These are phyloP conservation scores for Castanea mollissima DNA, from an alignment of 306 rosid species.

Conservation along the genomic window DNA sequence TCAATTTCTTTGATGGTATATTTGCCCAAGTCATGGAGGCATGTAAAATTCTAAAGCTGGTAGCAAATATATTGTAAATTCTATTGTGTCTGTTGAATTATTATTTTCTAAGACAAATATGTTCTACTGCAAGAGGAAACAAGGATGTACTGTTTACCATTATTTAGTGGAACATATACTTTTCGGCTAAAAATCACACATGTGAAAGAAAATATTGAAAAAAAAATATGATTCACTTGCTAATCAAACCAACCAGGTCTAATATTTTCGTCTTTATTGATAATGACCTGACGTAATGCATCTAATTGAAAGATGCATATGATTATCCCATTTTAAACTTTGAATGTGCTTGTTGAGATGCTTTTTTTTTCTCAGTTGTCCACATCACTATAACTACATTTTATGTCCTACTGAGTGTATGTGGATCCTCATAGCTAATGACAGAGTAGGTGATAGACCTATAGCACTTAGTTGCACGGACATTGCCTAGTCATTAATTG, in stretches of 20 bases:
- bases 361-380: not conserved
- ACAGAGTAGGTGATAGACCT: not conserved
- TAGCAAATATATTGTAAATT: not conserved
- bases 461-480: not conserved
- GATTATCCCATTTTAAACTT: not conserved
- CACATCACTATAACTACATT: not conserved
- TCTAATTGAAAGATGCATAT: too few relatives aligned
- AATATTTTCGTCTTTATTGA: too few relatives aligned
- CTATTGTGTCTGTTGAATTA: too few relatives aligned
- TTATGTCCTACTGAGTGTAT: not conserved
- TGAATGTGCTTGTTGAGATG: not conserved
- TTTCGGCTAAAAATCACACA: not conserved
- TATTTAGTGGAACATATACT: not conserved
- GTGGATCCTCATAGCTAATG: not conserved
- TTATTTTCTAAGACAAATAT: not conserved
- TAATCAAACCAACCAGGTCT: not conserved
- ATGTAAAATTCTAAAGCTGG: not conserved
- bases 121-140: not conserved
- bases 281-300: not conserved
- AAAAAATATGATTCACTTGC: not conserved
- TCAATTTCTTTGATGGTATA: not conserved
- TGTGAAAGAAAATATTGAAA: not conserved
- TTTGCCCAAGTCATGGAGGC: too few relatives aligned
- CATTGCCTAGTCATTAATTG: not conserved
- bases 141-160: not conserved